phyloP scores from a whole-genome alignment of 177 flowering plant genomes.

The Vitis hybrid region DNA sequence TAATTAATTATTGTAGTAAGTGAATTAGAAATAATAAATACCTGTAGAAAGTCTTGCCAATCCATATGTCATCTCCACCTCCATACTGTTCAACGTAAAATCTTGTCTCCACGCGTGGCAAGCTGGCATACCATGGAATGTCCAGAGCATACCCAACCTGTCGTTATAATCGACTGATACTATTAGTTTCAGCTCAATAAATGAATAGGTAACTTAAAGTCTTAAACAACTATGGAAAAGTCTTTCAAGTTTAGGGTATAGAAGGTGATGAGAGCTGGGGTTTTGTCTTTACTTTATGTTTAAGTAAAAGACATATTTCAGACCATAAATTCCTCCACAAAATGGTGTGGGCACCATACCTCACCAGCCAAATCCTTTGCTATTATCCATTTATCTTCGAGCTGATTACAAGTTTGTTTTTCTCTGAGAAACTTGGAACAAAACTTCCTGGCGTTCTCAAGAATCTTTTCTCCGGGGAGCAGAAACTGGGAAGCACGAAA shows the following conservation, averaged over 20 bases:
- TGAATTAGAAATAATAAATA: constrained; percentile 6
- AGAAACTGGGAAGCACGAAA: constrained; percentile 68
- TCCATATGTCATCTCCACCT: constrained; percentile 85
- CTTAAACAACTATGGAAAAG: no score
- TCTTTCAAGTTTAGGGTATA: no score
- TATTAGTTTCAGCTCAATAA: no score
- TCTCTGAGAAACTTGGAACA: constrained; percentile 49
- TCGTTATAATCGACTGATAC: not conserved
- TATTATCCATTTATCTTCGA: constrained; percentile 89
- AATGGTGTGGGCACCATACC: constrained; percentile 33
- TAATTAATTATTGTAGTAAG: not conserved
- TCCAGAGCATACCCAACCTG: constrained; percentile 79
- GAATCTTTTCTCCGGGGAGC: constrained; percentile 69
- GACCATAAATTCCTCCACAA: no score
- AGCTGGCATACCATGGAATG: constrained; percentile 74
- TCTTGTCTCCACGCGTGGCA: constrained; percentile 76
- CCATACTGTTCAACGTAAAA: constrained; percentile 83
- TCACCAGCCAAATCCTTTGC: constrained; percentile 82
- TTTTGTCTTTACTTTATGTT: no score
- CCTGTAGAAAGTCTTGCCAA: constrained; percentile 94
- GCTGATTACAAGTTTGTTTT: constrained; percentile 56
- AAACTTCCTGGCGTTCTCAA: constrained; percentile 59
- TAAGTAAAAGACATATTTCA: no score
- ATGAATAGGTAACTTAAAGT: no score
- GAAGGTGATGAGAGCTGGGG: no score